phyloP scores from a whole-genome alignment of 2,329 filamentous ascomycete genomes.

The Triangularia verruculosa region DNA sequence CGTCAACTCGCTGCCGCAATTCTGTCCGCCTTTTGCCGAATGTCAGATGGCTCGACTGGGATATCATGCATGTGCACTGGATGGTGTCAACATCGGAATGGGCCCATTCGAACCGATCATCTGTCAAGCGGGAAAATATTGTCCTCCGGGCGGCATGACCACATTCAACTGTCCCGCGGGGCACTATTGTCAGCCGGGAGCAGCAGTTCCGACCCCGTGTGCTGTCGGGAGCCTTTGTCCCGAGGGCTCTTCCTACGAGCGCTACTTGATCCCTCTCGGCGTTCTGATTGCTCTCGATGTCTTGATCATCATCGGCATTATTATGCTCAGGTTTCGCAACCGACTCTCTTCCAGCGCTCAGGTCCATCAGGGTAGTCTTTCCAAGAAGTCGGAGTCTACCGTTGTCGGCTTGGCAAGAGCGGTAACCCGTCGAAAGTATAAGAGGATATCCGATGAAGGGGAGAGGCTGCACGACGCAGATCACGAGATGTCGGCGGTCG shows the following conservation, averaged over 20 bases:
- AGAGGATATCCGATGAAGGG: slow-evolving; percentile 32
- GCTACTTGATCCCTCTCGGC: slow-evolving; percentile 42
- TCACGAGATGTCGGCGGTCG: slow-evolving; percentile 36
- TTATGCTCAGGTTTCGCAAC: slow-evolving; percentile 36
- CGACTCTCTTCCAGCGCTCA: slow-evolving; percentile 34
- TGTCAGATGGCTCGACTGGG: slow-evolving; percentile 39
- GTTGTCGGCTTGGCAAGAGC: slow-evolving; percentile 32
- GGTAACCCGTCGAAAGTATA: slow-evolving; percentile 34
- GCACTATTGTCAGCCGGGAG: slow-evolving; percentile 51
- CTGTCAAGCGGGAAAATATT: slow-evolving; percentile 49
- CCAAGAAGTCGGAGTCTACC: slow-evolving; percentile 19
- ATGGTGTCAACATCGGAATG: slow-evolving; percentile 40
- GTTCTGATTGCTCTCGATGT: slow-evolving; percentile 44
- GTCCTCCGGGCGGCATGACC: slow-evolving; percentile 41
- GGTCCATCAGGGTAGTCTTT: slow-evolving; percentile 23
- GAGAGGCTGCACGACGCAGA: slow-evolving; percentile 24
- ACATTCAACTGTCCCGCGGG: slow-evolving; percentile 45
- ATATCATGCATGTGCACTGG: slow-evolving; percentile 33
- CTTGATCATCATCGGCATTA: slow-evolving; percentile 37
- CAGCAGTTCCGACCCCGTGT: slow-evolving; percentile 47
- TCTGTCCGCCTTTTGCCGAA: slow-evolving; percentile 38
- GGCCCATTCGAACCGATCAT: slow-evolving; percentile 50
- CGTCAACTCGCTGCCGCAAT: slow-evolving; percentile 45
- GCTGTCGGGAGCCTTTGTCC: slow-evolving; percentile 45
- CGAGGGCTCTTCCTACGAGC: slow-evolving; percentile 40